Evolutionary conservation across 352 stramenopile species (phyloP).

Genomic region (Phytophthora idaei): DNA sequence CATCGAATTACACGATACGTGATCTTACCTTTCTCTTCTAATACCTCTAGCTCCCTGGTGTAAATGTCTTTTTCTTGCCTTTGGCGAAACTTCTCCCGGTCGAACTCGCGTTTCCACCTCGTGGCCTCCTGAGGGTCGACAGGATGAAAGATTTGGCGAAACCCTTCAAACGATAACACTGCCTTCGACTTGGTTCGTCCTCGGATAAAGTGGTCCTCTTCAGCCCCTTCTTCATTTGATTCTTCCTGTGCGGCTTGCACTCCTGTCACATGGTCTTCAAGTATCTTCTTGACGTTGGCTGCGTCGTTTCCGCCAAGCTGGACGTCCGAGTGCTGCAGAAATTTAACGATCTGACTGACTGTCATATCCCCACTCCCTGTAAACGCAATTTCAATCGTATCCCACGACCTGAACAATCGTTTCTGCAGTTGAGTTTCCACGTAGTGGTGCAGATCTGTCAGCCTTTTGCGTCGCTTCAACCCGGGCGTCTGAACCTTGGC

Average conservation of each 20-base stretch:
- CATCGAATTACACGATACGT: not conserved
- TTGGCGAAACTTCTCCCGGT: constrained; percentile 58
- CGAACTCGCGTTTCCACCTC: constrained; percentile 73
- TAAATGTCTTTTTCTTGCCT: constrained; percentile 79
- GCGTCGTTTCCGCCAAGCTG: constrained; percentile 63
- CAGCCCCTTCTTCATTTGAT: constrained; percentile 3
- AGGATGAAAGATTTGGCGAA: constrained; percentile 71
- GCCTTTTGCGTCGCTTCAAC: constrained; percentile 51
- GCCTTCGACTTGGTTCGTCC: constrained; percentile 18
- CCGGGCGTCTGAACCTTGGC: constrained; percentile 41
- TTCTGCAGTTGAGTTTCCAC: constrained; percentile 73
- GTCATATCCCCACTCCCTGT: constrained; percentile 70
- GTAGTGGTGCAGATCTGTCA: constrained; percentile 71
- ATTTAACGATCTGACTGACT: constrained; percentile 69
- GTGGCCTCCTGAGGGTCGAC: constrained; percentile 49
- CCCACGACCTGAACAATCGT: constrained; percentile 69
- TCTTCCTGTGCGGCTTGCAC: constrained; percentile 19
- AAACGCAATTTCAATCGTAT: constrained; percentile 77
- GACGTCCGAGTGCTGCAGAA: constrained; percentile 70
- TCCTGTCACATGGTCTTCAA: constrained; percentile 50
- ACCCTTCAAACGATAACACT: constrained; percentile 66
- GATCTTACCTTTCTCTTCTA: constrained; percentile 69
- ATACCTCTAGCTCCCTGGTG: constrained; percentile 54
- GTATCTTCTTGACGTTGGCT: constrained; percentile 60
- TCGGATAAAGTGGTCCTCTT: constrained; percentile 11